These are phyloP conservation scores for Wickerhamiella lipophila DNA, from an alignment of 805 yeast genomes.

Conservation along the genomic window DNA sequence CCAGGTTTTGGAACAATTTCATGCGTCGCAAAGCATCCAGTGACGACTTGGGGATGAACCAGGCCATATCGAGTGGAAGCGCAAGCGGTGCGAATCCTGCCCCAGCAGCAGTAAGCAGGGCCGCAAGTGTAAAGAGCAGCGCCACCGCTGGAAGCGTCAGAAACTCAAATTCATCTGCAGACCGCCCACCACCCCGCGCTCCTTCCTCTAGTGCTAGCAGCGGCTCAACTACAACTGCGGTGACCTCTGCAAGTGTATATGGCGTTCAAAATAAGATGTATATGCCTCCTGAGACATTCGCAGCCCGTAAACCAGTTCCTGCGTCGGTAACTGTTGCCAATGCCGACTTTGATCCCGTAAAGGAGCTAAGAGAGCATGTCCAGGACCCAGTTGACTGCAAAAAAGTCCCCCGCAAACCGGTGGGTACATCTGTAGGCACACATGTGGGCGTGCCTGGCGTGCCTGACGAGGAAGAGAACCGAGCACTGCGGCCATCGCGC, in stretches of 20 bases:
- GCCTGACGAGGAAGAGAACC: too few relatives aligned
- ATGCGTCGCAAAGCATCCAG: conserved; percentile 3
- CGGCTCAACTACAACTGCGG: conserved; percentile 15
- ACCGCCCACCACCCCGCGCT: too few relatives aligned
- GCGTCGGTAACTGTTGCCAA: conserved; percentile 5
- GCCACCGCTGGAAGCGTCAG: too few relatives aligned
- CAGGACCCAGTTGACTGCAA: background rate
- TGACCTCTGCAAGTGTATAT: conserved; percentile 14
- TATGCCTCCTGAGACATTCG: conserved; percentile 14
- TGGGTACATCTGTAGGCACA: too few relatives aligned
- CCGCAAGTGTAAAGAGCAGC: too few relatives aligned
- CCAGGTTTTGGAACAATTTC: conserved; percentile 7
- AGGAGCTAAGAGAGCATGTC: background rate
- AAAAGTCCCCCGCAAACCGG: conserved; percentile 10
- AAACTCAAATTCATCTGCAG: too few relatives aligned
- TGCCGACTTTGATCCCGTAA: conserved; percentile 6
- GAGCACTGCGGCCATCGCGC: conserved; percentile 1
- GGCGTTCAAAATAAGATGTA: conserved; percentile 5
- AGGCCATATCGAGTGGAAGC: background rate
- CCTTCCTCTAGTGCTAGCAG: background rate
- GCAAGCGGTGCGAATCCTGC: too few relatives aligned
- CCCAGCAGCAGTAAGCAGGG: background rate
- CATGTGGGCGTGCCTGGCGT: too few relatives aligned
- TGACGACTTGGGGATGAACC: background rate
- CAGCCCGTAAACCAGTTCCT: conserved; percentile 18